Base-by-base conservation (phyloP, 2,329 filamentous ascomycete genomes). In the Metarhizium brunneum region DNA sequence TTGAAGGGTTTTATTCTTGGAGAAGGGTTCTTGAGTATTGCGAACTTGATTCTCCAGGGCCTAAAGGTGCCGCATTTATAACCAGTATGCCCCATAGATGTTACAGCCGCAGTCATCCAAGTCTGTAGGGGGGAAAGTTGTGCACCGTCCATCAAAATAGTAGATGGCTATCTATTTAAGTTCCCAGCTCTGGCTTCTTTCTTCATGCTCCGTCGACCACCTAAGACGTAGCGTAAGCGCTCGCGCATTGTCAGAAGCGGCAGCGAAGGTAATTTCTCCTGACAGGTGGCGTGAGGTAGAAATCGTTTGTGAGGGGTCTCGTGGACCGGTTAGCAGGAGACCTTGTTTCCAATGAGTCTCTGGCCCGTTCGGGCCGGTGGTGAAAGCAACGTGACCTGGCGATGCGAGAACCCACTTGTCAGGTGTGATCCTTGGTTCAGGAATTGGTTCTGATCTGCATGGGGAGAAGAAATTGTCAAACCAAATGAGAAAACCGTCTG, bases 341-440 rank as follows among this genome's bases (percentile, higher is more conserved):
- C 86, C 88, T 67, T 95, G 91, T 70, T 87, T 88, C 92, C 92
- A 97, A 71, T 97, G 92, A 7, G 92, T 97, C 59, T 86, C 81
- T 54, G 81, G 84, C 18, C 83, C 84, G 61, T 79, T 76, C 0
- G 92, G 92, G 0, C 91, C 90, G 1, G 92, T 97, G 7, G 91
- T 95, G 69, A 96, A 96, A 0, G 88, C 87, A n/a, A 90, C 79
- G 52, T 85, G 82, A 60, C 86, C 81, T 36, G 76, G 73, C 29
- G 70, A 64, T 65, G 77, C 74, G 60, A 81, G 79, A 5, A 69
- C 71, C 82, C 87, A 91, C 4, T 80, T 76, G 55, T 84, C 76
- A 0, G 84, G 82, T 52, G 83, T 81, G n/a, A 75, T 75, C 58
- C 79, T 71, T 35, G 77, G 71, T 8, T 75, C 60, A 8, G 77